A percentile compares a stretch with the other conserved stretches of the same genome.
Conservation (phyloP, 768 basidiomycete genomes). For the Leccinum fibrillosum region DNA sequence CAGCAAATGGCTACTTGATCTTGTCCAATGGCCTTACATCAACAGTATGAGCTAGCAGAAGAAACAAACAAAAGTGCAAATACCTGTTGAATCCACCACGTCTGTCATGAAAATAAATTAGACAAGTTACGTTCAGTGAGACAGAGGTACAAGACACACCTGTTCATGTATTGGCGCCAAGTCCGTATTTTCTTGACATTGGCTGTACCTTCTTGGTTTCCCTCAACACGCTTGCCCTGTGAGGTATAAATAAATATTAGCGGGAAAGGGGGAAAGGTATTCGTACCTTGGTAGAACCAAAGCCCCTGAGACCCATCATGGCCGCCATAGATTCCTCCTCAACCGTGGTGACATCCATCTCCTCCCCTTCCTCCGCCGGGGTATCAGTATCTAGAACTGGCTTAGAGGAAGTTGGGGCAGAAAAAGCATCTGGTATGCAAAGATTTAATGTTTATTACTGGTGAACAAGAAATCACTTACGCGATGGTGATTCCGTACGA, state of each 20-base stretch:
- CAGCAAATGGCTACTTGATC: constrained; percentile 61
- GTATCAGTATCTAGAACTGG: constrained; percentile 43
- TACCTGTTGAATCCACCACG: constrained; percentile 86
- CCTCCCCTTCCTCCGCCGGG: constrained; percentile 47
- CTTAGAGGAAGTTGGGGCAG: constrained; percentile 15
- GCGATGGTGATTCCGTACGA: constrained; percentile 9
- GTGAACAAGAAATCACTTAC: constrained; percentile 10
- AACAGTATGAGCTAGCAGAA: constrained; percentile 14
- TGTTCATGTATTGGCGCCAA: constrained; percentile 99
- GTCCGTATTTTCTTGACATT: constrained; percentile 80
- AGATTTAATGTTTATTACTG: neutral
- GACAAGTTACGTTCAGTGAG: constrained; percentile 10
- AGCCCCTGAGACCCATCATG: constrained; percentile 86
- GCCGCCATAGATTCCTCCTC: constrained; percentile 84
- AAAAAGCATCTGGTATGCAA: constrained; percentile 4
- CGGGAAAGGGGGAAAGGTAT: neutral
- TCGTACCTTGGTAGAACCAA: constrained; percentile 84
- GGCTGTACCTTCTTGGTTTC: constrained; percentile 73
- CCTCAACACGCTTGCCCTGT: constrained; percentile 76
- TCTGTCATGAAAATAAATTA: constrained; percentile 35
- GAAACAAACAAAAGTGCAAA: neutral
- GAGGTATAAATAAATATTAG: neutral
- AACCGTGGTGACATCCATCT: constrained; percentile 52
- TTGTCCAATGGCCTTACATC: constrained; percentile 81
- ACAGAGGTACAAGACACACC: constrained; percentile 40